A percentile compares a stretch with the other conserved stretches of the same genome.
Evolutionary conservation across 768 basidiomycete genomes (phyloP).

Genomic region (Pleurotus sapidus): DNA sequence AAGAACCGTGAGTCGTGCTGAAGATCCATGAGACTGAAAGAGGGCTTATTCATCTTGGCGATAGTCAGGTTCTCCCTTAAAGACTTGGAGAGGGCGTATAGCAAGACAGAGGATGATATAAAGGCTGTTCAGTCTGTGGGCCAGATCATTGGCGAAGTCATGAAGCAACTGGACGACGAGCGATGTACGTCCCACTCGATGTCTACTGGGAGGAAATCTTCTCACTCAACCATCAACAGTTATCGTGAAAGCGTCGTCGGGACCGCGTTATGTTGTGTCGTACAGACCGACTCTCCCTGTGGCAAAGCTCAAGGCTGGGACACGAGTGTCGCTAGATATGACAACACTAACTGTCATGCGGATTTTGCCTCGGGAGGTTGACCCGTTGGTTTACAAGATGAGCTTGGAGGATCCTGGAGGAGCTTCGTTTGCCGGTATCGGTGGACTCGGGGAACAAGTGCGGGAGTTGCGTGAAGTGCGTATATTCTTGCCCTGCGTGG

Average conservation of each 20-base stretch:
- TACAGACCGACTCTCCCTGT: constrained; percentile 92
- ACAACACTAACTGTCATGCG: constrained; percentile 99
- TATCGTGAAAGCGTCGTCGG: constrained; percentile 98
- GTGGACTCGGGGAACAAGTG: constrained; percentile 94
- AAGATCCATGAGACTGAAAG: constrained; percentile 2
- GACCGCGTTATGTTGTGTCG: constrained; percentile 97
- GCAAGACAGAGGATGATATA: constrained; percentile 97
- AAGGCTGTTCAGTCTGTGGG: constrained; percentile 98
- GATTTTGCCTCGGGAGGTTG: constrained; percentile 94
- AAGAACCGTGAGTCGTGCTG: constrained; percentile 72
- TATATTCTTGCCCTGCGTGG: constrained; percentile 7
- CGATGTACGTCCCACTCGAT: constrained; percentile 62
- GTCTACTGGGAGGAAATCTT: background rate
- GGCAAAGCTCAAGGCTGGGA: constrained; percentile 87
- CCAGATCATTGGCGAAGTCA: constrained; percentile 98
- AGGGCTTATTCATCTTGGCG: background rate
- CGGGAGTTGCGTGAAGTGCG: constrained; percentile 90
- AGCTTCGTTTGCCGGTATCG: constrained; percentile 94
- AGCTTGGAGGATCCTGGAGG: constrained; percentile 96
- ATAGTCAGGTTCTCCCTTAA: constrained; percentile 90
- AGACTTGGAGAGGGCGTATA: constrained; percentile 84
- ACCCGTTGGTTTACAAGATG: constrained; percentile 99
- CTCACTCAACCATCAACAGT: constrained; percentile 43
- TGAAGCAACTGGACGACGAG: constrained; percentile 98
- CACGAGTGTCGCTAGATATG: constrained; percentile 98